Evolutionary conservation across 495 filamentous ascomycete genomes (phyloP).

Genomic region (Penicillium manginii): DNA sequence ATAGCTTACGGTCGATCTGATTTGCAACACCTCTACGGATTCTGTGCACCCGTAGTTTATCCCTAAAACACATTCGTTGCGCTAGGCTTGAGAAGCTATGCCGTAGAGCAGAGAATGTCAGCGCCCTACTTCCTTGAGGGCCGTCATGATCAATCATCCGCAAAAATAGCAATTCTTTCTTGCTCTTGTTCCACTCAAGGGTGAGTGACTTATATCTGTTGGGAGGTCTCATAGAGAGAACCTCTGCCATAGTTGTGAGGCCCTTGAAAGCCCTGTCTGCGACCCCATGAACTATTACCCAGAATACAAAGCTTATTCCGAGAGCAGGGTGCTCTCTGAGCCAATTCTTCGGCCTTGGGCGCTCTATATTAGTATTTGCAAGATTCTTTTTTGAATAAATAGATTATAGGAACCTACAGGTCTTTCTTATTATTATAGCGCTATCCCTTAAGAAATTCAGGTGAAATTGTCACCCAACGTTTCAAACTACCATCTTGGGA

Average conservation of each 20-base stretch:
- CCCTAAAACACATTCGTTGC: slow-evolving; percentile 24
- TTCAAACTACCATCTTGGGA: slow-evolving; percentile 10
- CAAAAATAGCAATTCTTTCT: slow-evolving; percentile 4
- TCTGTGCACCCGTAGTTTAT: slow-evolving; percentile 21
- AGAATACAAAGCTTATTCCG: slow-evolving; percentile 26
- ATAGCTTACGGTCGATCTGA: slow-evolving; percentile 11
- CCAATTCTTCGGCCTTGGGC: slow-evolving; percentile 28
- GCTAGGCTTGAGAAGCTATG: slow-evolving; percentile 24
- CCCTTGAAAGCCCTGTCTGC: slow-evolving; percentile 30
- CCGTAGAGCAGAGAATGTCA: slow-evolving; percentile 4
- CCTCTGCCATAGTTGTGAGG: slow-evolving; percentile 15
- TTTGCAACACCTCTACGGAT: slow-evolving; percentile 22
- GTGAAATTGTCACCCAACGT: slow-evolving; percentile 25
- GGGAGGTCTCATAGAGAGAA: slow-evolving; percentile 21
- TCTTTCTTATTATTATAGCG: slow-evolving; percentile 15
- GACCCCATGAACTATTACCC: slow-evolving; percentile 21
- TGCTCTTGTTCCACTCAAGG: slow-evolving; percentile 2
- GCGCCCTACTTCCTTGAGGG: neutral
- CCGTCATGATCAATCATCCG: neutral
- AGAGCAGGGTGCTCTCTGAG: slow-evolving; percentile 23
- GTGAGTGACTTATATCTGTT: slow-evolving; percentile 26
- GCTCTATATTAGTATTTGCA: too few species aligned
- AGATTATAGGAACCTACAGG: slow-evolving; percentile 16
- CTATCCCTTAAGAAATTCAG: slow-evolving; percentile 27
- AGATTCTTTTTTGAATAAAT: neutral